Evolutionary conservation across 768 basidiomycete genomes (phyloP), one percentile per base, ranked within the genome.

Genomic region (Termitomyces sp.): DNA sequence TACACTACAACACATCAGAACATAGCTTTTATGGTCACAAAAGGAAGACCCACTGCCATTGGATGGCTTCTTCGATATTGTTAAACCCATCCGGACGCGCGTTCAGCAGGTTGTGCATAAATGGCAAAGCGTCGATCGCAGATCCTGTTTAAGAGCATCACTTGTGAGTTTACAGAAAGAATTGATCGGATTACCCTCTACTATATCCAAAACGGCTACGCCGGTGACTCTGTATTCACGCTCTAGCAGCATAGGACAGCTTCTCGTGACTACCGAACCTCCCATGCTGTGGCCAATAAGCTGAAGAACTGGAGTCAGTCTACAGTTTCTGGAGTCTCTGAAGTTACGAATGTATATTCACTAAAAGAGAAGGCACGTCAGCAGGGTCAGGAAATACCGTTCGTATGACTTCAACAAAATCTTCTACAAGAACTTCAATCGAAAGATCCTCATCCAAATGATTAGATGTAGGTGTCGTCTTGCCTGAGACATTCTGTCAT

Each of bases 251-350:
- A 72, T 67, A 1, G 91, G 83, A 59, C 84, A 85, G 2, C 86
- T 80, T 5, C 85, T 82, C 8, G 89, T 84, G 22, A 92, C 81
- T 3, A 97, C 94, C 0, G 94, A 87, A 26, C 95, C 96, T 14
- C 97, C 97, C 89, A 99, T 96, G 58, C 92, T 95, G 68, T 99
- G 97, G 0, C 97, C 97, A 9, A 97, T 80, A 7, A 97, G 80
- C 89, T 92, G 36, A 58, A 30, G 30, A 9, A 18, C 4, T 24
- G 55, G 35, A 55, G 35, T 41, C 36, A 56, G 33, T 33, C 33
- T 38, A 24, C 24, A 0, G 6, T 44, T 51, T 26, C 16, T 10
- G 33, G 40, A 16, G 36, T 48, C 22, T 36, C 35, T 14, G 14
- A 32, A 13, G 26, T 26, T 16, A 16, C 11, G 1, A 18, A 26